Evolutionary conservation across 768 basidiomycete genomes (phyloP).

Genomic region (Mycena vitilis): DNA sequence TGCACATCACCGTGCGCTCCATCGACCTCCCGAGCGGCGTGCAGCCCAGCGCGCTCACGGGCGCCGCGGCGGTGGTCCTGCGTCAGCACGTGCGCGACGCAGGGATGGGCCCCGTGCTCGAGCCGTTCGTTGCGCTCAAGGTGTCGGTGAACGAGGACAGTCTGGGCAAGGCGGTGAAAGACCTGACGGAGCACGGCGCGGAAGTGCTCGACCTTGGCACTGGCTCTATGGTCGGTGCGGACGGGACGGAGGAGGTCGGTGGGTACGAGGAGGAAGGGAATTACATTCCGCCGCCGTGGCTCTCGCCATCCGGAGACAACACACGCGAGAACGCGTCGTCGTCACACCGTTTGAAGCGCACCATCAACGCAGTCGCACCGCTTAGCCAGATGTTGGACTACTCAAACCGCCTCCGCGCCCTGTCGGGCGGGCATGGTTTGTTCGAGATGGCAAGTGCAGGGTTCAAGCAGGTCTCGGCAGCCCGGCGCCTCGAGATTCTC

Average conservation of each 20-base stretch:
- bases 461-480: constrained; percentile 73
- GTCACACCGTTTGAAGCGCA: constrained; percentile 63
- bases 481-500: constrained; percentile 77
- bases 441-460: constrained; percentile 87
- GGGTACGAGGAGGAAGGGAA: constrained; percentile 71
- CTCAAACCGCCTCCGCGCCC: constrained; percentile 78
- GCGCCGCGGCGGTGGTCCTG: constrained; percentile 72
- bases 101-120: constrained; percentile 80
- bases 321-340: constrained; percentile 42
- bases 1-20: constrained; percentile 66
- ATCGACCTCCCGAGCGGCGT: constrained; percentile 56
- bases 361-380: constrained; percentile 79
- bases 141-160: constrained; percentile 73
- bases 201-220: constrained; percentile 77
- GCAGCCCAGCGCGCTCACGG: constrained; percentile 67
- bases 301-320: constrained; percentile 75
- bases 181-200: constrained; percentile 87
- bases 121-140: constrained; percentile 81
- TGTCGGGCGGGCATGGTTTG: constrained; percentile 84
- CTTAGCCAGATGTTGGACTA: constrained; percentile 88
- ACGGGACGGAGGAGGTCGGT: constrained; percentile 51
- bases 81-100: constrained; percentile 70
- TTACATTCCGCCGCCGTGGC: constrained; percentile 79
- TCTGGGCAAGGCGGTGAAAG: constrained; percentile 83
- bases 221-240: constrained; percentile 48